A percentile compares a stretch with the other conserved stretches of the same genome.
These are phyloP conservation scores for Chlorella sp. DNA, from an alignment of 139 green algal genomes.

Conservation along the genomic window DNA sequence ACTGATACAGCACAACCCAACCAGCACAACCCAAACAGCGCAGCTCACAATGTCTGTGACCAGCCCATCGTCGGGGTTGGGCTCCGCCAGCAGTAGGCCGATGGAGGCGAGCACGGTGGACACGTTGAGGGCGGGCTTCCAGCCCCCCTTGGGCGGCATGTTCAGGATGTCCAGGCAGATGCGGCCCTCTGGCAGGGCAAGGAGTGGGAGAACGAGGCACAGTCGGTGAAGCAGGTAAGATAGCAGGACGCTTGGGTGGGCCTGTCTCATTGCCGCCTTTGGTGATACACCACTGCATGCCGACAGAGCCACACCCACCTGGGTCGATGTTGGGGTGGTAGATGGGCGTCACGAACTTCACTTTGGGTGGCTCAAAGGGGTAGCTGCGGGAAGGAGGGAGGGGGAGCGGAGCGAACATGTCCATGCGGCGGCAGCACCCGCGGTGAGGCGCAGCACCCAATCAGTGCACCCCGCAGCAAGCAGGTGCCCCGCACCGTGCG, in stretches of 20 bases:
- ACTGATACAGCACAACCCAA: too few species aligned
- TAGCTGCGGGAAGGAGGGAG: constrained; percentile 42
- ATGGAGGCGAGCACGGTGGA: constrained; percentile 60
- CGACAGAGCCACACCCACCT: constrained; percentile 58
- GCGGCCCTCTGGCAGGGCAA: constrained; percentile 7
- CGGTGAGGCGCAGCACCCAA: background rate
- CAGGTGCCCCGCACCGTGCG: constrained; percentile 36
- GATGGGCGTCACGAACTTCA: constrained; percentile 66
- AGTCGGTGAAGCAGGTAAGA: too few species aligned
- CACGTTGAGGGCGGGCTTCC: constrained; percentile 63
- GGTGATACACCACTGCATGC: background rate
- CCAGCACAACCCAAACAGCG: too few species aligned
- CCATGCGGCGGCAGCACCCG: background rate
- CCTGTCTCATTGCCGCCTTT: too few species aligned
- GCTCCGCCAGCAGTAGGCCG: constrained; percentile 63
- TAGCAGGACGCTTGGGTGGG: too few species aligned
- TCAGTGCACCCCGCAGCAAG: too few species aligned
- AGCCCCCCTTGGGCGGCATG: constrained; percentile 70
- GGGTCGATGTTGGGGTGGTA: constrained; percentile 83
- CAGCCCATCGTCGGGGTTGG: constrained; percentile 73
- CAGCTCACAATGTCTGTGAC: constrained; percentile 56
- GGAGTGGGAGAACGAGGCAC: background rate
- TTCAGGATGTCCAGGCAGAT: constrained; percentile 65
- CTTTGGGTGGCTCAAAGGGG: constrained; percentile 70
- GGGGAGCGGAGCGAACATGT: too few species aligned